Percentiles rank a stretch among this genome's conserved stretches.
phyloP scores from a whole-genome alignment of 257 asterid genomes.

The Scutellaria baicalensis region DNA sequence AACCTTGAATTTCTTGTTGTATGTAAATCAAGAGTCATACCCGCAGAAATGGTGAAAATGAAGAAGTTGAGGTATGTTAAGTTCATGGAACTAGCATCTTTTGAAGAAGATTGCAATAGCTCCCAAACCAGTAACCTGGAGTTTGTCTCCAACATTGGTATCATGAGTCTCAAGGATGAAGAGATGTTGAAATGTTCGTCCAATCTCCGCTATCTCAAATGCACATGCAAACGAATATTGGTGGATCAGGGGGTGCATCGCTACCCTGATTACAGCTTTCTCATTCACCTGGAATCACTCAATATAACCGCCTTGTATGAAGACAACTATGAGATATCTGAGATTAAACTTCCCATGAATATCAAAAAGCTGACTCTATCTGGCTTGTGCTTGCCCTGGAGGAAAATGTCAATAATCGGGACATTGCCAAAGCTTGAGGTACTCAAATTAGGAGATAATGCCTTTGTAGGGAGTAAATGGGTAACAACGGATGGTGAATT shows the following conservation, averaged over 20 bases:
- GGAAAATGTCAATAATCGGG: neutral
- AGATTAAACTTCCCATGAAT: neutral
- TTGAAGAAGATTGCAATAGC: neutral
- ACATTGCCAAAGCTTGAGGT: neutral
- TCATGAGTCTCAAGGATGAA: neutral
- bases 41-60: neutral
- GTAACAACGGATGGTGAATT: slow-evolving; percentile 3
- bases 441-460: neutral
- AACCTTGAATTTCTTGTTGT: neutral
- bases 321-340: neutral
- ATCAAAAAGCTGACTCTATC: neutral
- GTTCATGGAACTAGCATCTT: neutral
- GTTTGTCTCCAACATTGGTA: neutral
- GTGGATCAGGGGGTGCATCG: neutral
- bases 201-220: neutral
- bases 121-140: neutral
- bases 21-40: neutral
- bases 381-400: neutral
- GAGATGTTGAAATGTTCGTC: neutral
- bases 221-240: neutral
- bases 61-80: neutral
- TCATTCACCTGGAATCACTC: neutral
- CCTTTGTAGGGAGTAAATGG: neutral
- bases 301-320: neutral
- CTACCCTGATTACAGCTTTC: neutral